These are phyloP conservation scores for Talaromyces stipitatus DNA, from an alignment of 495 filamentous ascomycete genomes.

Conservation along the genomic window DNA sequence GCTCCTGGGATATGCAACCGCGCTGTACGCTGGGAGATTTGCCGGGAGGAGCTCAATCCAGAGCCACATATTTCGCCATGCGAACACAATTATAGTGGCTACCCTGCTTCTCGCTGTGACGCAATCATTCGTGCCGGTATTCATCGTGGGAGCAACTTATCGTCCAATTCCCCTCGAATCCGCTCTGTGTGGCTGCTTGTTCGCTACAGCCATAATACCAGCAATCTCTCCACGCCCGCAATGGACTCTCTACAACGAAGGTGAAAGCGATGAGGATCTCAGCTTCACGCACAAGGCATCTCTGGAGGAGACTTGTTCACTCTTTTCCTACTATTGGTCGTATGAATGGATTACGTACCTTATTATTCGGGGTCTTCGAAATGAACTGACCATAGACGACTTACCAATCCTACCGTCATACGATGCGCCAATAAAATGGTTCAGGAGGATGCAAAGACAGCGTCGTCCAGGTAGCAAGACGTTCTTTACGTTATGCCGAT, in stretches of 20 bases:
- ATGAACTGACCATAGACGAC: conserved; percentile 35
- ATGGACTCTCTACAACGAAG: conserved; percentile 1
- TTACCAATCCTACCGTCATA: conserved; percentile 42
- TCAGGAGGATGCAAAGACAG: conserved; percentile 27
- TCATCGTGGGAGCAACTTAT: conserved; percentile 13
- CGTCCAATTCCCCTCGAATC: conserved; percentile 5
- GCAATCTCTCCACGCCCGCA: conserved; percentile 14
- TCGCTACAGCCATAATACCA: conserved; percentile 9
- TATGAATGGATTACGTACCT: conserved; percentile 43
- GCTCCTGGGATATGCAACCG: conserved; percentile 13
- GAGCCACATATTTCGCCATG: conserved; percentile 11
- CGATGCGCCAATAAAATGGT: conserved; percentile 36
- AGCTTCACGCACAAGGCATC: conserved; percentile 17
- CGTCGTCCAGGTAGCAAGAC: conserved; percentile 31
- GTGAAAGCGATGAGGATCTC: conserved; percentile 7
- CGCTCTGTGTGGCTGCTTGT: conserved; percentile 10
- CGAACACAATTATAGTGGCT: conserved; percentile 10
- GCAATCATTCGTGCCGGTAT: conserved; percentile 13
- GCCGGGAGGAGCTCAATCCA: background rate
- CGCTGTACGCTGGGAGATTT: conserved; percentile 9
- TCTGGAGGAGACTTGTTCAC: conserved; percentile 42
- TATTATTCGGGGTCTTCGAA: conserved; percentile 33
- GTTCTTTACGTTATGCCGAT: conserved; percentile 28
- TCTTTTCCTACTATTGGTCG: conserved; percentile 37
- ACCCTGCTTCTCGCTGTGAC: conserved; percentile 8